Evolutionary conservation across 192 early-diverging fungal species (phyloP), one percentile per base, ranked within the genome.

Genomic region (Fimicolochytrium jonesii): DNA sequence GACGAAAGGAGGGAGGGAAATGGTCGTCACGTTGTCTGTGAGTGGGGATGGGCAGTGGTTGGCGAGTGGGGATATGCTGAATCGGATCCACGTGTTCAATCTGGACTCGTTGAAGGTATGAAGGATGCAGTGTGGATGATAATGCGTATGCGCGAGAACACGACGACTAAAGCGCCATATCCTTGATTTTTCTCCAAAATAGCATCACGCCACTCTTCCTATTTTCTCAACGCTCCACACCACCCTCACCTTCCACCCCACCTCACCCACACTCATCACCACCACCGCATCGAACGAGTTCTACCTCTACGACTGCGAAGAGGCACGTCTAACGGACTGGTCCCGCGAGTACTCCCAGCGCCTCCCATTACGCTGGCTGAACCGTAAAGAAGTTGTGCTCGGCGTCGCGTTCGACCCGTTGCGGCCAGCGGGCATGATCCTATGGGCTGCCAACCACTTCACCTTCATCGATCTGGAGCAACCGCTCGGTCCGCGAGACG

Each of bases 11-110:
- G 52, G 51, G 15, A 17, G 68, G 69, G 64, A 80, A 59, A 37
- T 65, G 32, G 49, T 97, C 17, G 68, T 66, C 9, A 73, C 76
- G 2, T 74, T 98, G 66, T 80, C 90, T 20, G 79, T 94, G 9
- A 92, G 88, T 67, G 68, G 65, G 3, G 90, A 93, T 69, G 88
- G 85, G 33, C 80, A 85, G 52, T 94, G 88, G 83, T 67, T 98
- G 25, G 90, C 87, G 10, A 87, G 86, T 18, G 88, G 85, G 15
- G 94, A 94, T 72, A 68, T 82, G 58, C 69, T 75, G 5, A 89
- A 87, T 57, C 69, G 82, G 28, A 86, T 94, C 33, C 76, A 85
- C 56, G 80, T 94, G 6, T 90, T 84, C 32, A 87, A 87, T 55
- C 49, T 95, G 29, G 86, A 89, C 54, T 78, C 76, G 44, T 57